Percentiles rank a stretch among this genome's conserved stretches.
Evolutionary conservation across 345 rosid species (phyloP).

Genomic region (Cardamine occulta): DNA sequence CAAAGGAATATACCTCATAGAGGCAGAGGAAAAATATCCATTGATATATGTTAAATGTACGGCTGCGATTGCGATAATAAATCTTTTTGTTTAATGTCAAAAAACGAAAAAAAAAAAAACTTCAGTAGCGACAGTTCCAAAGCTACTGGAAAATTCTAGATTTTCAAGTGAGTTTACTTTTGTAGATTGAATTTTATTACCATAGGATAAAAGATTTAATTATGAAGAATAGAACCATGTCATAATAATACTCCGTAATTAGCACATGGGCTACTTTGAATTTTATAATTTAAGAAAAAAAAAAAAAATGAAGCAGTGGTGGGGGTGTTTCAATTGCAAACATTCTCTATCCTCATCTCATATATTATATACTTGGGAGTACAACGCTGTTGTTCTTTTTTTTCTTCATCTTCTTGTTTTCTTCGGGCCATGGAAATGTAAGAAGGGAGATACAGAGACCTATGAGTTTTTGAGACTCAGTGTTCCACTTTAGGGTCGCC

Average conservation of each 20-base stretch:
- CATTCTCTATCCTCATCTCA: slow-evolving; percentile 4
- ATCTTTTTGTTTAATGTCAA: not conserved
- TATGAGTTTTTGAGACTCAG: slow-evolving; percentile 46
- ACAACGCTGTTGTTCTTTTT: slow-evolving; percentile 6
- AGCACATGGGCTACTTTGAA: slow-evolving; percentile 27
- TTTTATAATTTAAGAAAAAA: not conserved
- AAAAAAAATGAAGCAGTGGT: slow-evolving; percentile 37
- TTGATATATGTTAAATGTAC: not conserved
- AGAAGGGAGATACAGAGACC: slow-evolving; percentile 63
- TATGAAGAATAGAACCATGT: not conserved
- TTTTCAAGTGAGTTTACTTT: not conserved
- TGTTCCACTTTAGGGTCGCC: slow-evolving; percentile 41
- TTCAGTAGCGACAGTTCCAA: not conserved
- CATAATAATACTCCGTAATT: not conserved
- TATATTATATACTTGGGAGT: slow-evolving; percentile 28
- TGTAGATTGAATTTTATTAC: not conserved
- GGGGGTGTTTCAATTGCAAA: slow-evolving; percentile 36
- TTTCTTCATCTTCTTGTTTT: slow-evolving; percentile 1
- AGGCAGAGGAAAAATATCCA: not conserved
- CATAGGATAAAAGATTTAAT: not conserved
- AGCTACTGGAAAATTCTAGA: not conserved
- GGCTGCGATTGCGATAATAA: slow-evolving; percentile 25
- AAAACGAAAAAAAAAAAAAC: not conserved
- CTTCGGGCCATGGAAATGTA: slow-evolving; percentile 62
- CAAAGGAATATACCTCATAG: not conserved